Percentiles rank a stretch among this genome's conserved stretches.
These are phyloP conservation scores for Pyronema omphalodes DNA, from an alignment of 495 filamentous ascomycete genomes.

Conservation along the genomic window DNA sequence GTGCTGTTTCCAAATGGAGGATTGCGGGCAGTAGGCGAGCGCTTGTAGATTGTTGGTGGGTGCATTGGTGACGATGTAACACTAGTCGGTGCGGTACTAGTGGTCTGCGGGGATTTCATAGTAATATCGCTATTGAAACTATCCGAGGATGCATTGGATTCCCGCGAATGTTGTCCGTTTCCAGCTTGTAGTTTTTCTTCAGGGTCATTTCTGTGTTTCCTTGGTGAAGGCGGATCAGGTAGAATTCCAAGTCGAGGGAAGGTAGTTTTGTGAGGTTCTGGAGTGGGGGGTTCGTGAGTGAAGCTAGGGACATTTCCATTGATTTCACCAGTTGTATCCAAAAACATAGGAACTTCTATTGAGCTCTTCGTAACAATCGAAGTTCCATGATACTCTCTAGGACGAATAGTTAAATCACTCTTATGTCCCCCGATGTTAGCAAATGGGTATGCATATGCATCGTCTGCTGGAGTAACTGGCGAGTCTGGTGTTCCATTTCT, in stretches of 20 bases:
- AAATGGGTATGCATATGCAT: neutral
- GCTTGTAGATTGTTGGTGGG: neutral
- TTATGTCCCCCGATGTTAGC: neutral
- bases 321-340: slow-evolving; percentile 1
- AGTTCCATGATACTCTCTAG: neutral
- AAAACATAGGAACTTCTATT: slow-evolving; percentile 1
- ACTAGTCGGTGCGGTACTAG: slow-evolving; percentile 4
- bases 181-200: too few species aligned
- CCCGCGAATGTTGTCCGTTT: neutral
- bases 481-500: slow-evolving; percentile 1
- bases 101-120: neutral
- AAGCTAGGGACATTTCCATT: neutral
- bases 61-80: neutral
- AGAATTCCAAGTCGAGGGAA: neutral
- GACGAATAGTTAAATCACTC: neutral
- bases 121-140: neutral
- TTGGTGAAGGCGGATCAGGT: too few species aligned
- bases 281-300: slow-evolving; percentile 1
- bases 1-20: neutral
- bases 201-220: too few species aligned
- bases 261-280: slow-evolving; percentile 1
- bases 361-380: neutral
- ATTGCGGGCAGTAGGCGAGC: neutral
- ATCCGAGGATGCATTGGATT: neutral
- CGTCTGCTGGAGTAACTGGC: neutral